A percentile compares a stretch with the other conserved stretches of the same genome.
Evolutionary conservation across 495 filamentous ascomycete genomes (phyloP).

Genomic region (Penicillium salamii): DNA sequence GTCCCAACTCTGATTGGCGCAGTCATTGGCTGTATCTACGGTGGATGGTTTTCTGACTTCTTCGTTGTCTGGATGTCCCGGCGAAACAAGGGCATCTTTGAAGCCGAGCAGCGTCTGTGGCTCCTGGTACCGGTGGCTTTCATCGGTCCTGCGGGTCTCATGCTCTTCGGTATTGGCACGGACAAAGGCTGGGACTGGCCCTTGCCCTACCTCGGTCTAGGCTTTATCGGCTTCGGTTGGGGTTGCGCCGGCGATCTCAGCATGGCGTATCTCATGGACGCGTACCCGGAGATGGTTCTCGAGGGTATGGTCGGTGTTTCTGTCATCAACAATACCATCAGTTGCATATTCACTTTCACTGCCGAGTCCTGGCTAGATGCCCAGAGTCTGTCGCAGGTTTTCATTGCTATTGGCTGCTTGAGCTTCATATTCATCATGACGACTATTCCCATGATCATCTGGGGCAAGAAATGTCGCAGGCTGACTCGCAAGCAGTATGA

Average conservation of each 20-base stretch:
- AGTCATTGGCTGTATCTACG: conserved; percentile 32
- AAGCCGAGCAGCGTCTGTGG: conserved; percentile 36
- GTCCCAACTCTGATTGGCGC: conserved; percentile 34
- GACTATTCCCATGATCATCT: conserved; percentile 17
- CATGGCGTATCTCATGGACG: conserved; percentile 32
- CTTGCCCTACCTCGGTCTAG: conserved; percentile 27
- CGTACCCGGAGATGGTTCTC: conserved; percentile 31
- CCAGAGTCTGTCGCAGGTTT: conserved; percentile 16
- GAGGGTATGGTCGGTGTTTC: conserved; percentile 37
- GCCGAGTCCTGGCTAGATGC: conserved; percentile 21
- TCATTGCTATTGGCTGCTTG: conserved; percentile 27
- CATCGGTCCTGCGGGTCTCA: conserved; percentile 28
- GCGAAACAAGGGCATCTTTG: conserved; percentile 27
- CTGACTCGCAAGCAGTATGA: conserved; percentile 16
- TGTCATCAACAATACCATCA: conserved; percentile 36
- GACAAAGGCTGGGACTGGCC: conserved; percentile 25
- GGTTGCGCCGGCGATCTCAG: conserved; percentile 33
- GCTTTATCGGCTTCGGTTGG: conserved; percentile 34
- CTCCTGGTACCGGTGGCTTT: conserved; percentile 28
- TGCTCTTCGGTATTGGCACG: conserved; percentile 33
- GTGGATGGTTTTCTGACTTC: conserved; percentile 32
- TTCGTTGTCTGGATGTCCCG: conserved; percentile 32
- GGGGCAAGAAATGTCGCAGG: conserved; percentile 14
- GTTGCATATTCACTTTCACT: conserved; percentile 33
- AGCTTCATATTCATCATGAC: conserved; percentile 19